These are phyloP conservation scores for Prosopis cineraria DNA, from an alignment of 306 rosid species.

Conservation along the genomic window DNA sequence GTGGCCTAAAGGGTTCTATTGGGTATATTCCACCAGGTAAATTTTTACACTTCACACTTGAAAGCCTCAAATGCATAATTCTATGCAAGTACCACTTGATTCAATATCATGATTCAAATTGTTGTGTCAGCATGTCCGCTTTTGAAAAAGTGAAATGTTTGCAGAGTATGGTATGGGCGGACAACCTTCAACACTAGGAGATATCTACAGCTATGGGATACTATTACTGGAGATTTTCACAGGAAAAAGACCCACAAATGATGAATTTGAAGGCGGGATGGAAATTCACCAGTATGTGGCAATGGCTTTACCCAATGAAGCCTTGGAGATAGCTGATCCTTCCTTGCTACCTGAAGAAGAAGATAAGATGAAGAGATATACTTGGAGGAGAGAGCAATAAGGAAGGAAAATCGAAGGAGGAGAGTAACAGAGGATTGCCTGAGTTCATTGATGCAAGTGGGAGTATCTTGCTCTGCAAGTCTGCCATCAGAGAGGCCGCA, in stretches of 20 bases:
- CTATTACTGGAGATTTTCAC: constrained; percentile 43
- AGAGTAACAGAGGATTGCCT: constrained; percentile 36
- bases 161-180: constrained; percentile 44
- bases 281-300: constrained; percentile 26
- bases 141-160: not conserved
- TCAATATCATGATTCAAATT: no score
- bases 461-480: constrained; percentile 47
- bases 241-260: constrained; percentile 46
- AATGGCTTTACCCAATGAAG: constrained; percentile 37
- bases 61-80: not conserved
- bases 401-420: not conserved
- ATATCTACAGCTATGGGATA: constrained; percentile 47
- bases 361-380: not conserved
- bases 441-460: constrained; percentile 45
- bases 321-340: constrained; percentile 51
- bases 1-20: constrained; percentile 31
- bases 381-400: constrained; percentile 30
- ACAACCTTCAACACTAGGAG: constrained; percentile 35
- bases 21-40: constrained; percentile 49
- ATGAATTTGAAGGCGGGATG: constrained; percentile 40
- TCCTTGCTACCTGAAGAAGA: constrained; percentile 36
- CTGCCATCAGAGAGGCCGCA: constrained; percentile 36
- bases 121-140: no score
- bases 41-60: no score
- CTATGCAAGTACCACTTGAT: not conserved